Evolutionary conservation across 2,329 filamentous ascomycete genomes (phyloP), one percentile per base, ranked within the genome.

Genomic region (Aspergillus sojae): DNA sequence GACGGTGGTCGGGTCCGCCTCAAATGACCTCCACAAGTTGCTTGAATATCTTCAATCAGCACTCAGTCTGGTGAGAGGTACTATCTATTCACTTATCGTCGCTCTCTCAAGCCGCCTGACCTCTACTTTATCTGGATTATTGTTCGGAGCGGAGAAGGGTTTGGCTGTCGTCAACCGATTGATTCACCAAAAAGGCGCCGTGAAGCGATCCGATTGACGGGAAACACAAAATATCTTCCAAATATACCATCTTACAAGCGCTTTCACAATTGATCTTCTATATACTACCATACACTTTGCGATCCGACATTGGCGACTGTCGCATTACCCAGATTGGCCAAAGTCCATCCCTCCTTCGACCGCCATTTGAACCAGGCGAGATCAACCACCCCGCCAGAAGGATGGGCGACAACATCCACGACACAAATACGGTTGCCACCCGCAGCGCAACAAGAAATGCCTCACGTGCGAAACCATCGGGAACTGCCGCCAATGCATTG

Each of bases 401-500:
- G 41, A 75, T 74, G 72, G 61, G 67, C 58, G 68, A 72, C 54
- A 64, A 66, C 43, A 67, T 66, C 57, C 65, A 62, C 63, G 65
- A 67, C 41, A 45, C 65, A 45, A 62, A 68, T 56, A 45, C 57
- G 55, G 58, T 69, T 58, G 65, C 64, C 50, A 65, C 65, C 58
- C 71, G 67, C 58, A 61, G 66, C 57, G 67, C 62, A 50, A 65
- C 66, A 41, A 53, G 67, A 57, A 66, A 64, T 26, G 68, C 63
- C 62, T 59, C 63, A 41, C 66, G 62, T 36, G 66, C 63, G 46
- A 72, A 69, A 48, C 69, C 73, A 43, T 68, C 70, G 28, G 64
- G 60, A 58, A 64, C 56, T 48, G 55, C 62, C 50, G 61, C 68
- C 12, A 71, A 74, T 63, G 70, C 71, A 14, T 70, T 71, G 56